Conservation (phyloP, 2,329 filamentous ascomycete species). For the Atkinsonella texensis region DNA sequence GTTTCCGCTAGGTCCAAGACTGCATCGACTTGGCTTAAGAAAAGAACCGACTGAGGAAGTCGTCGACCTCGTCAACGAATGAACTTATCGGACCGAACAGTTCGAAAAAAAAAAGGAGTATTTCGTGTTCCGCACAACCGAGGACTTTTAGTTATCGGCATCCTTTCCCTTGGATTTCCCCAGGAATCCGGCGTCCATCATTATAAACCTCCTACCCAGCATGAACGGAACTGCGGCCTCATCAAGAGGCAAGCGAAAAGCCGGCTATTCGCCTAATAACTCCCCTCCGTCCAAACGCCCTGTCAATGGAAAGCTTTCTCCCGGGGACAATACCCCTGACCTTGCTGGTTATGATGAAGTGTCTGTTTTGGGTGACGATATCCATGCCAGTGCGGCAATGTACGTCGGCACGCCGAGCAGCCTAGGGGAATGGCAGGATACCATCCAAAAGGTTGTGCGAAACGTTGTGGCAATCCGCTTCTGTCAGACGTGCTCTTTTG, state of each 20-base stretch:
- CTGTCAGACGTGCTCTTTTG: conserved; percentile 94
- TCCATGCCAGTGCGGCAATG: conserved; percentile 21
- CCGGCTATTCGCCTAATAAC: conserved; percentile 28
- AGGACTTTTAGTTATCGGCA: neutral
- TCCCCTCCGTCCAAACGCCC: conserved; percentile 23
- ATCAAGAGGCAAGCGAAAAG: conserved; percentile 40
- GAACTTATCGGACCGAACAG: too few relatives aligned
- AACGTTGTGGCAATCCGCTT: conserved; percentile 99
- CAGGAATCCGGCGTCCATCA: neutral
- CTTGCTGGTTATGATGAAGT: conserved; percentile 26
- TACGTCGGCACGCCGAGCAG: conserved; percentile 27
- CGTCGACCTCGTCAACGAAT: neutral
- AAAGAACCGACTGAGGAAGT: neutral
- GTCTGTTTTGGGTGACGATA: conserved; percentile 29
- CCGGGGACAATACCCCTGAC: conserved; percentile 38
- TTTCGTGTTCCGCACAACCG: neutral
- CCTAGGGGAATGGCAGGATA: conserved; percentile 75
- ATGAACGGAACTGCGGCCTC: conserved; percentile 33
- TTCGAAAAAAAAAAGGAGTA: neutral
- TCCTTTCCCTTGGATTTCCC: conserved; percentile 3
- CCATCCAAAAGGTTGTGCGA: conserved; percentile 84
- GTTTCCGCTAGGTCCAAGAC: conserved; percentile 1
- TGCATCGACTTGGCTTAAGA: neutral
- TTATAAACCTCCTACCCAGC: conserved; percentile 7
- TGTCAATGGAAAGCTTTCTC: conserved; percentile 36